Percentiles rank a stretch among this genome's conserved stretches.
Conservation (phyloP, 441 rosid genomes). For the Hypseocharis bilobata region DNA sequence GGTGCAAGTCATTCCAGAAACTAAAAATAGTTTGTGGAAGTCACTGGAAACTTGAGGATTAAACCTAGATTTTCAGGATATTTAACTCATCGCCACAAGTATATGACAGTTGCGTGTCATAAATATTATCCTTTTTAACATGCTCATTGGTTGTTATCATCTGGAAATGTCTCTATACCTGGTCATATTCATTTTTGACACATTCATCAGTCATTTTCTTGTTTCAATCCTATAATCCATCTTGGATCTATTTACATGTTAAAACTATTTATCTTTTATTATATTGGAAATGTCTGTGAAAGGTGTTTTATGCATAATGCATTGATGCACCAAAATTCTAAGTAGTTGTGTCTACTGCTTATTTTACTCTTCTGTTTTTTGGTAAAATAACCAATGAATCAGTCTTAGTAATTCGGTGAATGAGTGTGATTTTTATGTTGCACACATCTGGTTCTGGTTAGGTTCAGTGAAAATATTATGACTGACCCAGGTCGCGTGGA, state of each 20-base stretch:
- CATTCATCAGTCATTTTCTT: not conserved
- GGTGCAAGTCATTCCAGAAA: no score
- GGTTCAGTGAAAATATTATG: constrained; percentile 71
- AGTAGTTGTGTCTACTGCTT: not conserved
- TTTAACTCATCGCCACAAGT: not conserved
- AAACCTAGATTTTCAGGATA: not conserved
- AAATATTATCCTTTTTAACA: not conserved
- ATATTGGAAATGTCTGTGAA: not conserved
- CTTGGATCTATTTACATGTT: not conserved
- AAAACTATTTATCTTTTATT: not conserved
- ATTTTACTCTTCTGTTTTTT: not conserved
- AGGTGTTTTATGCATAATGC: not conserved
- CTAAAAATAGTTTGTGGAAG: no score
- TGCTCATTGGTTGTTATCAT: not conserved
- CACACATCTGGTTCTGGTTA: constrained; percentile 24
- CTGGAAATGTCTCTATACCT: not conserved
- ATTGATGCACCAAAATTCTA: not conserved
- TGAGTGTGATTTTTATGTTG: constrained; percentile 16
- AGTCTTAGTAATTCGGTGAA: constrained; percentile 5
- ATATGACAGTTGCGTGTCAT: not conserved
- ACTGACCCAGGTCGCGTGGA: constrained; percentile 73
- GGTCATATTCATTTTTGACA: not conserved
- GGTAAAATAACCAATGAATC: not conserved
- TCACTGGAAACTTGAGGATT: not conserved
- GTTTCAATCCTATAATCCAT: not conserved